Percentiles rank a stretch among this genome's conserved stretches.
Evolutionary conservation across 2,329 filamentous ascomycete species (phyloP).

Genomic region (Fusarium tuaranense): DNA sequence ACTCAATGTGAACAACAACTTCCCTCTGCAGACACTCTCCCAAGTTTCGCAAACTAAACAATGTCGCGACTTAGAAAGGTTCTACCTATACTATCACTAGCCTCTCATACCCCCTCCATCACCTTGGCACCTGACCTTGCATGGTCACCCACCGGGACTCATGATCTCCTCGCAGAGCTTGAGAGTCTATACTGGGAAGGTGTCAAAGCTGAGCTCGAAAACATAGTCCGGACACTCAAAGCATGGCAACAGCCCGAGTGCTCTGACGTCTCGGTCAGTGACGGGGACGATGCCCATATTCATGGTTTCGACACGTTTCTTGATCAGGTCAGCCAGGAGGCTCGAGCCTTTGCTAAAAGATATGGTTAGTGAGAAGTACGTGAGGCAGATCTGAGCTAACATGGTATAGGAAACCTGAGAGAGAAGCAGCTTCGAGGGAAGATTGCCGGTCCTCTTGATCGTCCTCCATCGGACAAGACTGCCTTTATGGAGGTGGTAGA

Average conservation of each 20-base stretch:
- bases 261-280: conserved; percentile 17
- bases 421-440: not conserved
- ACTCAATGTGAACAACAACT: not conserved
- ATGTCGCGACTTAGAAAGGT: conserved; percentile 33
- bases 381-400: not conserved
- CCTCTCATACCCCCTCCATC: conserved; percentile 24
- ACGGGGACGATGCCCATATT: conserved; percentile 30
- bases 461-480: not conserved
- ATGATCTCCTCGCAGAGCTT: conserved; percentile 31
- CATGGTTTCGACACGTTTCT: conserved; percentile 40
- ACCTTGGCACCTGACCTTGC: conserved; percentile 29
- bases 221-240: conserved; percentile 39
- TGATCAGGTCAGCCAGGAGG: conserved; percentile 36
- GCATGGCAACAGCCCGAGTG: conserved; percentile 34
- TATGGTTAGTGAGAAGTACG: conserved; percentile 18
- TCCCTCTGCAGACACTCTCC: not conserved
- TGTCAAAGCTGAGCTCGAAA: conserved; percentile 37
- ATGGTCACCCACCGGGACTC: conserved; percentile 22
- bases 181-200: conserved; percentile 38
- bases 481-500: conserved; percentile 19
- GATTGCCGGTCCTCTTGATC: not conserved
- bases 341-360: conserved; percentile 36
- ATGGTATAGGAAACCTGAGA: conserved; percentile 21
- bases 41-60: not conserved
- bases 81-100: conserved; percentile 26